phyloP scores from a whole-genome alignment of 1,284 basidiomycete genomes.

The Tremellales sp. region DNA sequence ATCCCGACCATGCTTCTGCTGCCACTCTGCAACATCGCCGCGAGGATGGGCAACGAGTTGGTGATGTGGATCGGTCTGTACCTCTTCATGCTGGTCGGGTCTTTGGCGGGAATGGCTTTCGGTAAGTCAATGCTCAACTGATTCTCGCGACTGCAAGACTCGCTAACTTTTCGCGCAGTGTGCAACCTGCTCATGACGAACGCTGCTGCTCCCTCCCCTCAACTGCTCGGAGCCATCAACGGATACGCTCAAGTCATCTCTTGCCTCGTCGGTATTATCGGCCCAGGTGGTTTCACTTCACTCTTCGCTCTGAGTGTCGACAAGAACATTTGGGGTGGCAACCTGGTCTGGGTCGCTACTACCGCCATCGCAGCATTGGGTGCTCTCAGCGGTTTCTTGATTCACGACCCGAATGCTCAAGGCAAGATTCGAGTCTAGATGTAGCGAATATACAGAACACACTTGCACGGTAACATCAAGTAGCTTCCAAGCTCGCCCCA shows the following conservation, averaged over 20 bases:
- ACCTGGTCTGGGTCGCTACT: slow-evolving; percentile 32
- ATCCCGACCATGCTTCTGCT: slow-evolving; percentile 33
- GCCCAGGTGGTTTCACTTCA: slow-evolving; percentile 28
- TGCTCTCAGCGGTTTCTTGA: not conserved
- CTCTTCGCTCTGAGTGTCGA: slow-evolving; percentile 41
- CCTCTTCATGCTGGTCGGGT: slow-evolving; percentile 11
- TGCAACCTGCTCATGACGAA: slow-evolving; percentile 41
- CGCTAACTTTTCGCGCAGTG: slow-evolving; percentile 9
- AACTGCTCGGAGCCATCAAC: slow-evolving; percentile 32
- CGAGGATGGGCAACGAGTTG: slow-evolving; percentile 15
- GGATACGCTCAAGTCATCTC: slow-evolving; percentile 33
- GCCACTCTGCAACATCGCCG: slow-evolving; percentile 33
- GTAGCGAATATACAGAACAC: too few relatives aligned
- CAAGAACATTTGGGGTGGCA: slow-evolving; percentile 30
- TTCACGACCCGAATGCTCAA: not conserved
- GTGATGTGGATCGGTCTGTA: slow-evolving; percentile 31
- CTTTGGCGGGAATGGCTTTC: slow-evolving; percentile 32
- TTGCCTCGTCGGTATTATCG: slow-evolving; percentile 27
- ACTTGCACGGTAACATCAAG: too few relatives aligned
- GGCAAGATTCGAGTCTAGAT: not conserved
- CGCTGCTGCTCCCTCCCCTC: slow-evolving; percentile 28
- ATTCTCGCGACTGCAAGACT: not conserved
- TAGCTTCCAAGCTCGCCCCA: too few relatives aligned
- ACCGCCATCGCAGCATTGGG: not conserved
- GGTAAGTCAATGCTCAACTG: slow-evolving; percentile 14